phyloP scores from a whole-genome alignment of 2,329 filamentous ascomycete species.

The Beauveria scarabaeidicola region DNA sequence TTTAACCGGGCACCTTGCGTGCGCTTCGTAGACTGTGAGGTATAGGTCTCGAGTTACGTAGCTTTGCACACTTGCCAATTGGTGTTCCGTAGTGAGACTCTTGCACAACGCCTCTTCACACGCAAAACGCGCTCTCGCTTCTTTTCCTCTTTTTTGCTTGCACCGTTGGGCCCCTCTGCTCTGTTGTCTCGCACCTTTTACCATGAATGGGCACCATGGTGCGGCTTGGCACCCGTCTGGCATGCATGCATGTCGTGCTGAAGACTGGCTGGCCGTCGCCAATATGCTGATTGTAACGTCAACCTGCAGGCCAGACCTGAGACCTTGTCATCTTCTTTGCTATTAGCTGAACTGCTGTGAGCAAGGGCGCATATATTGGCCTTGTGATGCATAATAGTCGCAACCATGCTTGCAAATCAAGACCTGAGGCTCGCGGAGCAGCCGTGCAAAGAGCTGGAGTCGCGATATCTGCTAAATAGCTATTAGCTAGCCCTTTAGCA shows the following conservation, averaged over 20 bases:
- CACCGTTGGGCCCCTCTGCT: not conserved
- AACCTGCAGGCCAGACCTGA: not conserved
- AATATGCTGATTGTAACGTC: not conserved
- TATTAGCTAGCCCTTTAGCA: no score
- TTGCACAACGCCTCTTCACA: not conserved
- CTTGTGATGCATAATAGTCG: not conserved
- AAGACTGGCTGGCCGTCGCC: not conserved
- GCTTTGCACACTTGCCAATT: not conserved
- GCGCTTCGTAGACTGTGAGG: not conserved
- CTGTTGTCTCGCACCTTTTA: not conserved
- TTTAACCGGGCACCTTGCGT: no score
- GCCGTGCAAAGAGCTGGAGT: not conserved
- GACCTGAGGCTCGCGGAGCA: not conserved
- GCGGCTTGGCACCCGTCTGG: not conserved
- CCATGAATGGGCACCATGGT: not conserved
- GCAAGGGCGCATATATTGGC: not conserved
- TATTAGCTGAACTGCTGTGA: not conserved
- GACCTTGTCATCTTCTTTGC: not conserved
- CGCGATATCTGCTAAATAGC: not conserved
- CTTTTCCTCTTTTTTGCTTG: not conserved
- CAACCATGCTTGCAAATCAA: not conserved
- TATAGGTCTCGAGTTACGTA: not conserved
- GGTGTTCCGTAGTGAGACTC: not conserved
- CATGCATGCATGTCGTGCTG: slow-evolving; percentile 4
- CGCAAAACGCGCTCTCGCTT: not conserved